Evolutionary conservation across 192 early-diverging fungal genomes (phyloP), one percentile per base, ranked within the genome.

Genomic region (Umbelopsis isabellina): DNA sequence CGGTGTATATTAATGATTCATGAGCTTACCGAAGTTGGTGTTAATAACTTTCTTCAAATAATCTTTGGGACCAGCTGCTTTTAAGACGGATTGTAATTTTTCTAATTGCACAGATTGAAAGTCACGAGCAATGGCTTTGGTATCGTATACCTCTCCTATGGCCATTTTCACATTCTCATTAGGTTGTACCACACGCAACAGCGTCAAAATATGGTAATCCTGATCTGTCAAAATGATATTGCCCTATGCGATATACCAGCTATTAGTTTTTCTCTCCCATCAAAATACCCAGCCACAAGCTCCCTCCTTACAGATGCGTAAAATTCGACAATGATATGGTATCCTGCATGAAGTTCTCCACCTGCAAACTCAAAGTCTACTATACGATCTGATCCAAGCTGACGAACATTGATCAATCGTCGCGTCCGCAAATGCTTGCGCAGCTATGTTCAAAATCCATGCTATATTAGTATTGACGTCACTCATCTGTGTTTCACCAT

Each of bases 201-300:
- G 79, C 1, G 94, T 81, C 65, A 99, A 68, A 41, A 97, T 98
- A 18, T 77, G 82, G 73, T 92, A 96, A 58, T 93, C 87, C 45
- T 90, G 83, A 84, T 97, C 93, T 8, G 97, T 97, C 71, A 99
- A 80, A 64, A 99, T 96, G 51, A 99, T 87, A 85, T 99, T 99
- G 2, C 97, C 97, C 91, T 91, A 72, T 30, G 41, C n/a, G 18
- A 33, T 22, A 25, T n/a, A 21, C 15, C 25, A 48, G 13, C 2
- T 20, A 9, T 3, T 25, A 25, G 20, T 6, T 16, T 3, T 49
- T 22, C 7, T 53, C 37, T 51, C 33, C 18, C 18, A 8, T 46
- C 1, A n/a, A 12, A 8, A 11, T 41, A 16, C 30, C 44, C 11
- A 5, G 10, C 16, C 18, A 52, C 3, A 23, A 1, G 2, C 3